Base-by-base conservation (phyloP, 352 stramenopile species). In the Pythium volutum region DNA sequence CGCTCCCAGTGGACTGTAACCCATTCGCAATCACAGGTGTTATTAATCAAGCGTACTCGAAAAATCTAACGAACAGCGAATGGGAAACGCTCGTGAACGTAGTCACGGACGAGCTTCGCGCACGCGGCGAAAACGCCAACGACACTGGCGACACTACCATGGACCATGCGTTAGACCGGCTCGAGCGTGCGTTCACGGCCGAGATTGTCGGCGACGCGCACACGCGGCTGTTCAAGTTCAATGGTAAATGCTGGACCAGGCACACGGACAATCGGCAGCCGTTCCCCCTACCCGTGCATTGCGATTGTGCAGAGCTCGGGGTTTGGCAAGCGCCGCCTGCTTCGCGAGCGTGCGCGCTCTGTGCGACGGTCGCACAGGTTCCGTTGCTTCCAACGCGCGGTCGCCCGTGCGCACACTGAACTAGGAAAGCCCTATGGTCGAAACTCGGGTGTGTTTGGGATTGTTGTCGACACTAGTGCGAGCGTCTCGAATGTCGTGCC, bases 291-390 rank as follows among this genome's bases (percentile, higher is more conserved):
- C 49, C 58, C 58, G 4, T 65, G 27, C 58, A 25, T 51, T 23
- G n/a, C 39, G 1, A 47, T 65, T 3, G 58, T 59, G 27, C 58
- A 65, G 41, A 65, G 58, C 38, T 58, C 58, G 0, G 58, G 58
- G 2, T 65, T 65, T 34, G 49, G 58, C 38, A 65, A 65, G 39
- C 59, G 58, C 25, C 58, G 57, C 18, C 57, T 64, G 2, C n/a
- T 57, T 22, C 15, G 29, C 2, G 47, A 64, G 48, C 20, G 34
- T 2, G 57, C 57, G 16, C 36, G 20, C 18, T n/a, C 29, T 47
- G 31, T 45, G 55, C 4, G 16, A n/a, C n/a, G n/a, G n/a, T n/a
- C n/a, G n/a, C n/a, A n/a, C n/a, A n/a, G 51, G 36, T 36, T 48
- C n/a, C 36, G 50, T 22, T 51, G 45, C 27, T 51, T 51, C 23